These are phyloP conservation scores for Schoenoplectus tabernaemontani DNA, from an alignment of 202 grass and related monocot species.

Conservation along the genomic window DNA sequence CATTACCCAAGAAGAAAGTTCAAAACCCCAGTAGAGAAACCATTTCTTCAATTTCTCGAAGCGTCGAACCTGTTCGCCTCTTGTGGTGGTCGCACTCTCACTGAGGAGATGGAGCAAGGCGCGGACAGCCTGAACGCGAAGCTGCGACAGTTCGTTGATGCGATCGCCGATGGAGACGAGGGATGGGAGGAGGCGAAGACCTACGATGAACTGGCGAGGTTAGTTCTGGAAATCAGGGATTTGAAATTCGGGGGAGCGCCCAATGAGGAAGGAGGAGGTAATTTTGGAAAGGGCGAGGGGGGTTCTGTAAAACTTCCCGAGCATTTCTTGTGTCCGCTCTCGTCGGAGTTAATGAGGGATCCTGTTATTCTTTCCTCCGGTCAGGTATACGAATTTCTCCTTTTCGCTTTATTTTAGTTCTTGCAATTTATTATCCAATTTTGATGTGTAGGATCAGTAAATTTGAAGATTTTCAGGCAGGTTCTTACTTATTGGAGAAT, in stretches of 20 bases:
- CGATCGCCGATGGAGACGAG: constrained; percentile 26
- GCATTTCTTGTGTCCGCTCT: constrained; percentile 72
- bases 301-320: constrained; percentile 30
- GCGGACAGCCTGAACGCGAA: constrained; percentile 34
- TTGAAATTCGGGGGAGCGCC: constrained; percentile 17
- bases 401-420: constrained; percentile 8
- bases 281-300: neutral
- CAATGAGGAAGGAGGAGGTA: neutral
- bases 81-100: no score
- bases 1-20: no score
- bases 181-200: constrained; percentile 41
- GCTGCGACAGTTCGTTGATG: constrained; percentile 34
- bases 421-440: constrained; percentile 3
- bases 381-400: constrained; percentile 33
- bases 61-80: no score
- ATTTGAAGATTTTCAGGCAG: neutral
- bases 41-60: no score
- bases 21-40: no score
- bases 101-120: constrained; percentile 24
- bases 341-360: constrained; percentile 72
- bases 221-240: constrained; percentile 28
- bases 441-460: constrained; percentile 16
- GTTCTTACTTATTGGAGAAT: neutral
- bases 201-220: constrained; percentile 25
- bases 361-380: constrained; percentile 71